These are phyloP conservation scores for Penicillium sp. DNA, from an alignment of 2,329 filamentous ascomycete genomes.

Conservation along the genomic window DNA sequence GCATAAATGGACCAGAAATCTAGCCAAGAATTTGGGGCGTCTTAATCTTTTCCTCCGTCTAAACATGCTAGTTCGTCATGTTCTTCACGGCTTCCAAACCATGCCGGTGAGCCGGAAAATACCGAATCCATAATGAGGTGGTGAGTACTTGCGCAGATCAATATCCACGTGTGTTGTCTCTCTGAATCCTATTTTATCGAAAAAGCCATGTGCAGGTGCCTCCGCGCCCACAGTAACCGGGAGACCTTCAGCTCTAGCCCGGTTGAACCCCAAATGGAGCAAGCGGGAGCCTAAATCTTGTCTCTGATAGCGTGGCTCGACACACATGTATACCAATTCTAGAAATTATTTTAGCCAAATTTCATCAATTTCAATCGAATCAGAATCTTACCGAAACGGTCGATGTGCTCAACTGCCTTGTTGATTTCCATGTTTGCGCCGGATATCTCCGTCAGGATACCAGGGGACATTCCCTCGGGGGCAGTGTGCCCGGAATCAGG, in stretches of 20 bases:
- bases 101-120: conserved; percentile 17
- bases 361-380: neutral
- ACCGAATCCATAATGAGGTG: conserved; percentile 18
- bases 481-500: neutral
- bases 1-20: too few species aligned
- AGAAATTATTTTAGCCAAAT: neutral
- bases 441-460: neutral
- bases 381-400: neutral
- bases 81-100: conserved; percentile 12
- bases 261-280: conserved; percentile 6
- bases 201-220: conserved; percentile 16
- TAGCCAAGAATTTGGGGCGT: too few species aligned
- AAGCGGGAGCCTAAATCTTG: conserved; percentile 12
- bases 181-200: conserved; percentile 12
- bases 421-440: neutral
- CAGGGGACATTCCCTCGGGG: neutral
- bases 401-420: neutral
- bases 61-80: too few species aligned
- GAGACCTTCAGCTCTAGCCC: neutral
- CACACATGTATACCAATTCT: conserved; percentile 16
- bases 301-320: conserved; percentile 9
- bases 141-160: conserved; percentile 17
- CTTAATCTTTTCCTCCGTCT: too few species aligned
- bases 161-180: conserved; percentile 18
- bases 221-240: conserved; percentile 11